These are phyloP conservation scores for Boletus tomentosulus DNA, from an alignment of 768 basidiomycete species.

Conservation along the genomic window DNA sequence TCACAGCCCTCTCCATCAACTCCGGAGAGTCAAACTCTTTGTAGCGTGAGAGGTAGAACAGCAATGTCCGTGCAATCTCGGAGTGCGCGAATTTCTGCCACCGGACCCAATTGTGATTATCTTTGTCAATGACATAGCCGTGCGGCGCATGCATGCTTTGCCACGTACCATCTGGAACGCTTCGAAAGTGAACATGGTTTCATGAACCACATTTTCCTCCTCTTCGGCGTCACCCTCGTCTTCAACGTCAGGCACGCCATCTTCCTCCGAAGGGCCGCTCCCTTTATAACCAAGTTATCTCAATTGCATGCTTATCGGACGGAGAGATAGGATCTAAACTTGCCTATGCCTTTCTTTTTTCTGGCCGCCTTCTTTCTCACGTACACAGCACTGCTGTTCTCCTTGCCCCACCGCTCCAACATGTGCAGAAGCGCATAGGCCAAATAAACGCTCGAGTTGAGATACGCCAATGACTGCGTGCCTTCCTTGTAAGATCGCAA, in stretches of 20 bases:
- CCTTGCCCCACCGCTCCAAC: constrained; percentile 85
- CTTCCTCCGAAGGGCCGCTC: constrained; percentile 44
- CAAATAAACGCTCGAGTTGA: constrained; percentile 82
- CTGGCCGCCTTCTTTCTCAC: constrained; percentile 60
- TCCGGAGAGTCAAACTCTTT: constrained; percentile 73
- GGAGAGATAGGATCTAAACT: constrained; percentile 32
- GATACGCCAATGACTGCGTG: constrained; percentile 73
- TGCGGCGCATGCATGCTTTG: constrained; percentile 14
- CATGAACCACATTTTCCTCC: constrained; percentile 63
- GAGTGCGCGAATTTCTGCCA: constrained; percentile 84
- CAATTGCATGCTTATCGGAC: constrained; percentile 10
- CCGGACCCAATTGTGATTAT: constrained; percentile 18
- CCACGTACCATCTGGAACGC: constrained; percentile 78
- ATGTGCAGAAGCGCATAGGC: constrained; percentile 82
- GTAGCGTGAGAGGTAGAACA: constrained; percentile 80
- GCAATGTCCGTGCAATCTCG: constrained; percentile 78
- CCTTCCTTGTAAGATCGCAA: constrained; percentile 76
- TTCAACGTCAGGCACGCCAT: constrained; percentile 64
- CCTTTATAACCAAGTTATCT: constrained; percentile 25
- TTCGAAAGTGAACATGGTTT: constrained; percentile 90
- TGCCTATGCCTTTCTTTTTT: constrained; percentile 47
- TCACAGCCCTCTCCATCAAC: constrained; percentile 86
- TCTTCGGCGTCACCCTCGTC: constrained; percentile 57
- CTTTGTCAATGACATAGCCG: constrained; percentile 14
- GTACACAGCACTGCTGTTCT: constrained; percentile 61